Evolutionary conservation across 257 asterid genomes (phyloP), one percentile per base, ranked within the genome.

Genomic region (Cruciata laevipes): DNA sequence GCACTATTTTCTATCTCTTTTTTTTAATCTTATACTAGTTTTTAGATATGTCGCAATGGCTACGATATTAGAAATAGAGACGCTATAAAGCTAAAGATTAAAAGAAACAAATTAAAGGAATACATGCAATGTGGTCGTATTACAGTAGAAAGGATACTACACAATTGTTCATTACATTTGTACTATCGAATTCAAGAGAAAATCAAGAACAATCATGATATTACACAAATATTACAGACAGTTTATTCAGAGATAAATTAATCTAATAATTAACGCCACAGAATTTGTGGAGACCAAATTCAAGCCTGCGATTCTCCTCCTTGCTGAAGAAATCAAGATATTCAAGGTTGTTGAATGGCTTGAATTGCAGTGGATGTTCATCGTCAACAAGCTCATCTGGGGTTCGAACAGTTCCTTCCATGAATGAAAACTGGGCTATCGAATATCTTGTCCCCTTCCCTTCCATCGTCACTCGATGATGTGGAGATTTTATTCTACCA

Each of bases 341-440:
- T 25, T 86, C 69, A 56, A 85, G 81, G 72, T 86, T 91, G 72
- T 83, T 81, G 23, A 89, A 89, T 23, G 95, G 79, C 69, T 85
- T 83, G 70, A 76, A 89, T 2, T 61, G 72, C 51, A 68, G 58
- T 3, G 92, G 95, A 62, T 86, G 83, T 0, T 85, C 86, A 4
- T 79, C 85, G 40, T 89, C 86, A 18, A 83, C 71, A 0, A 89
- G 69, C 58, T 89, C 96, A 61, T 70, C 65, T 0, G 96, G 95
- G 62, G 90, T 85, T 67, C 81, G 71, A 24, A 89, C 77, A 59
- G 35, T 76, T 0, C 82, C 72, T 62, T 86, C 89, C 82, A 89
- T 64, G 76, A 89, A 89, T 11, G 95, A 86, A 67, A 89, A 86
- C 35, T 86, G 96, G 0, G 89, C 92, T n/a, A 86, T 77, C 12